These are phyloP conservation scores for Boletus vermiculosoides DNA, from an alignment of 768 basidiomycete species.

Conservation along the genomic window DNA sequence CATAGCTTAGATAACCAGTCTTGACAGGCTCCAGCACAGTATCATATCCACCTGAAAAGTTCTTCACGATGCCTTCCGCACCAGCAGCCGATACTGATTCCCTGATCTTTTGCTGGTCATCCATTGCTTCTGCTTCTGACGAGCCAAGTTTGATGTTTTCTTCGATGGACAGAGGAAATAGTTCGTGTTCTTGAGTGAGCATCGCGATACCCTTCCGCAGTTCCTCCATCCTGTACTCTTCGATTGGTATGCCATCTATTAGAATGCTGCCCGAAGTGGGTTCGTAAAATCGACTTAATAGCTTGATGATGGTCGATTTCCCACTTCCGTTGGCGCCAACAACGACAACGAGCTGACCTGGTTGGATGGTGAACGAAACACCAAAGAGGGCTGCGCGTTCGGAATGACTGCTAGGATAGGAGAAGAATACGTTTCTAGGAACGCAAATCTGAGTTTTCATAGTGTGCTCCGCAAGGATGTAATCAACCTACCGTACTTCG, in stretches of 20 bases:
- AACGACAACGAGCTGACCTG: constrained; percentile 36
- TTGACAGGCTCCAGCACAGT: constrained; percentile 38
- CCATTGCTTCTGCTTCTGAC: constrained; percentile 7
- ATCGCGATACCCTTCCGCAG: constrained; percentile 42
- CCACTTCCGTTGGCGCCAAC: constrained; percentile 37
- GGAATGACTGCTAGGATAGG: constrained; percentile 44
- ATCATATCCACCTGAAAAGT: constrained; percentile 37
- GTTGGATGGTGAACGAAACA: constrained; percentile 31
- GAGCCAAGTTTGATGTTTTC: constrained; percentile 43
- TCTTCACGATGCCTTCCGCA: constrained; percentile 40
- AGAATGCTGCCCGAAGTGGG: constrained; percentile 38
- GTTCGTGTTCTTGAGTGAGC: constrained; percentile 40
- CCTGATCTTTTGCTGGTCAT: constrained; percentile 13
- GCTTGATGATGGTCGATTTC: constrained; percentile 40
- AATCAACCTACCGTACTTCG: constrained; percentile 17
- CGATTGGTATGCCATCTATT: constrained; percentile 38
- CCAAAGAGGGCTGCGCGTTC: constrained; percentile 22
- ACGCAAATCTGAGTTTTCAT: not conserved
- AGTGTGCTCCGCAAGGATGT: not conserved
- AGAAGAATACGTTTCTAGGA: constrained; percentile 50
- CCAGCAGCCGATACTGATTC: constrained; percentile 36
- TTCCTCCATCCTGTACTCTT: constrained; percentile 29
- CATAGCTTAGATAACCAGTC: constrained; percentile 29
- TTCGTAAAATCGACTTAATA: constrained; percentile 37
- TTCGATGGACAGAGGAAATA: constrained; percentile 38